A percentile compares a stretch with the other conserved stretches of the same genome.
Evolutionary conservation across 2,329 filamentous ascomycete species (phyloP).

Genomic region (Truncatella angustata): DNA sequence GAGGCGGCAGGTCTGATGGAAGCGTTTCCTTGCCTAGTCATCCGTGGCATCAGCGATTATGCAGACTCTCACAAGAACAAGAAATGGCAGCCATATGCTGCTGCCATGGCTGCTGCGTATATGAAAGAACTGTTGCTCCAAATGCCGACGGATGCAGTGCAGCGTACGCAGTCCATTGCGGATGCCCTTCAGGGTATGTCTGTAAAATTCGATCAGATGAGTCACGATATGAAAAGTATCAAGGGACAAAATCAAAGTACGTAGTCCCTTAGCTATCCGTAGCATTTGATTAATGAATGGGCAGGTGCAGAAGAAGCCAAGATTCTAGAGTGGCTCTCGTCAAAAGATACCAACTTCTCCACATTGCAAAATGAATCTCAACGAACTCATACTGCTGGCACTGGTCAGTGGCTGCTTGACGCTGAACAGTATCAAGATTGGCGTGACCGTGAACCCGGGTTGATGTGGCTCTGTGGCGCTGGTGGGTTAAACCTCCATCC

Average conservation of each 20-base stretch:
- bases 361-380: background rate
- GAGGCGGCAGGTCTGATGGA: too few relatives aligned
- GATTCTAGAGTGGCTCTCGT: background rate
- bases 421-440: background rate
- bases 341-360: background rate
- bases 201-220: background rate
- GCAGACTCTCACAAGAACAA: constrained; percentile 25
- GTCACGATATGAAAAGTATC: background rate
- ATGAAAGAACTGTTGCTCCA: constrained; percentile 13
- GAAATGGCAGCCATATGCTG: constrained; percentile 19
- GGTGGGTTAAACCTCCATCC: background rate
- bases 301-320: background rate
- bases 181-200: background rate
- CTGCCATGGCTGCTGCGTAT: constrained; percentile 16
- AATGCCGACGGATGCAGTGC: background rate
- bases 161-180: background rate
- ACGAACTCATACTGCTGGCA: background rate
- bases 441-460: background rate
- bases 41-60: constrained; percentile 27
- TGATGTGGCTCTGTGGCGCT: background rate
- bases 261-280: background rate
- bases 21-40: constrained; percentile 22
- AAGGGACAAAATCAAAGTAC: background rate
- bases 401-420: background rate
- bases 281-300: background rate